phyloP scores from a whole-genome alignment of 1,284 basidiomycete genomes.

The Sparassis latifolia region DNA sequence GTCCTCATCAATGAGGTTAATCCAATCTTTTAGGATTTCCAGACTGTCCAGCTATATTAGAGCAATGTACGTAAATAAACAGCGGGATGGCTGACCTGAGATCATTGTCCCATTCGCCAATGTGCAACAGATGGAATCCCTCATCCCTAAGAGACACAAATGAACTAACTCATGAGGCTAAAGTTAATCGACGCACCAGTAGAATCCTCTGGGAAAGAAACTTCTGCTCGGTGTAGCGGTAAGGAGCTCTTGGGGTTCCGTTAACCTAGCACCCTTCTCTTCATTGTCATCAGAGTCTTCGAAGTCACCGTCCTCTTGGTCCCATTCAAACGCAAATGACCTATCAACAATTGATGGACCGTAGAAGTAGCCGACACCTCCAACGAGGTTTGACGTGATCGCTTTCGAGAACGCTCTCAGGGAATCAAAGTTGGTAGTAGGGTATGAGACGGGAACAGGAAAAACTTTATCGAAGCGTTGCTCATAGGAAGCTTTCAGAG shows the following conservation, averaged over 20 bases:
- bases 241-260: conserved; percentile 71
- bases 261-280: conserved; percentile 55
- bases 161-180: conserved; percentile 3
- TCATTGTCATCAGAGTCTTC: conserved; percentile 40
- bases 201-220: conserved; percentile 95
- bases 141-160: conserved; percentile 64
- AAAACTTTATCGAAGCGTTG: conserved; percentile 66
- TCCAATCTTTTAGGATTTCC: conserved; percentile 87
- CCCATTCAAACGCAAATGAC: conserved; percentile 83
- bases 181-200: conserved; percentile 56
- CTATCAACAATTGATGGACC: conserved; percentile 86
- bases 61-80: neutral
- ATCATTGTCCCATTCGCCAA: conserved; percentile 90
- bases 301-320: conserved; percentile 54
- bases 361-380: conserved; percentile 92
- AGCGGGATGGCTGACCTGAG: conserved; percentile 48
- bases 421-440: conserved; percentile 39
- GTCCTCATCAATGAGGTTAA: conserved; percentile 83
- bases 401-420: conserved; percentile 76
- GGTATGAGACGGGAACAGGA: conserved; percentile 53
- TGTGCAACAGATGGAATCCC: conserved; percentile 89
- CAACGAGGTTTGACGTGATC: conserved; percentile 84
- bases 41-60: conserved; percentile 39
- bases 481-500: conserved; percentile 57
- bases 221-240: conserved; percentile 92